Evolutionary conservation across 2,329 filamentous ascomycete species (phyloP), one percentile per base, ranked within the genome.

Genomic region (Aspergillus fischeri): DNA sequence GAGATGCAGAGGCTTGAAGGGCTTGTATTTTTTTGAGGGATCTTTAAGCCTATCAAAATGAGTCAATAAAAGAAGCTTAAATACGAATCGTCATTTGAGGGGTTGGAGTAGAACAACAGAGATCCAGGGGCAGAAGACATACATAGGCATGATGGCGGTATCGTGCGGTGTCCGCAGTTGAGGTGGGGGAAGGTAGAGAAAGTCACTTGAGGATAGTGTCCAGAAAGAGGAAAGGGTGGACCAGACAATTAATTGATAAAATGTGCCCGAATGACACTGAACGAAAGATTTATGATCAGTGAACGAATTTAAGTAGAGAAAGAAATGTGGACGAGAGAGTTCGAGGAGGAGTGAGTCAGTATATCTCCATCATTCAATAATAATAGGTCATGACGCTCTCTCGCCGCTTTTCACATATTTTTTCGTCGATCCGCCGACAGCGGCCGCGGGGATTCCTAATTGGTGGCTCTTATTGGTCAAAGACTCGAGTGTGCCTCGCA

Each of bases 21-120:
- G 71, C 66, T 71, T 76, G 65, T 80, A 80, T 67, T 80, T 80
- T 63, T 71, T 77, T 48, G 77, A 79, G 51, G 77, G 77, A 65
- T 80, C 77, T 59, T 78, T 78, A 59, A 80, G 76, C 77, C 77
- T 78, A 45, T 25, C 47, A 8, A 51, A 63, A 28, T 5, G 24
- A 68, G 56, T 54, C 48, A 51, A 27, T 49, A 50, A 27, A 17
- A 48, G 21, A 32, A 44, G 10, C n/a, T 50, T 14, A 35, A 44
- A 53, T 25, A 42, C 44, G 35, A 24, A 25, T 14, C 41, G 5
- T 10, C 14, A 49, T 32, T n/a, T 17, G 52, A 48, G 29, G 45
- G 28, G 49, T 38, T 24, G 35, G 10, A 44, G 56, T 32, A 42
- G 35, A 53, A 53, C 29, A 55, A 52, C 35, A 55, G 52, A 38